These are phyloP conservation scores for Cutaneotrichosporon curvatum DNA, from an alignment of 1,284 basidiomycete genomes.

Conservation along the genomic window DNA sequence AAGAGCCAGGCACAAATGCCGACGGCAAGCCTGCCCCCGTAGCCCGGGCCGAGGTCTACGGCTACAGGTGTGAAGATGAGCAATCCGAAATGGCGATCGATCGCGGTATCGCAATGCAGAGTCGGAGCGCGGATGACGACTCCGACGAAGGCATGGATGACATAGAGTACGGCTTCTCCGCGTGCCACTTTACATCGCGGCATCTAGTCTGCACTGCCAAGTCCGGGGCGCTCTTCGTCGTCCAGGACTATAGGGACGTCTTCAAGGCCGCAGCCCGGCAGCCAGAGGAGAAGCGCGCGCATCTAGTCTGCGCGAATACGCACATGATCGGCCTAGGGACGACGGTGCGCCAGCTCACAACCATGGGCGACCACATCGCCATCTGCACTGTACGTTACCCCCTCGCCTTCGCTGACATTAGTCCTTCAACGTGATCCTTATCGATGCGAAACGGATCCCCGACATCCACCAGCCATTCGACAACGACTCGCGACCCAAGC, in stretches of 20 bases:
- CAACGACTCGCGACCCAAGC: not conserved
- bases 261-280: conserved; percentile 7
- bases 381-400: conserved; percentile 15
- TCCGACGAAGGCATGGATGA: conserved; percentile 5
- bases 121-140: not conserved
- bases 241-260: conserved; percentile 26
- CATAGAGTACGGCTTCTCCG: conserved; percentile 18
- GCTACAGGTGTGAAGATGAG: not conserved
- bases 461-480: not conserved
- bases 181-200: conserved; percentile 29
- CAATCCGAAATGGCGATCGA: conserved; percentile 5
- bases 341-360: conserved; percentile 21
- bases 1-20: not conserved
- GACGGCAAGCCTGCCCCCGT: conserved; percentile 9
- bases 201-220: conserved; percentile 29
- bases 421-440: conserved; percentile 19
- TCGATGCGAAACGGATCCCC: conserved; percentile 23
- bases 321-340: conserved; percentile 19
- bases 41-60: conserved; percentile 3
- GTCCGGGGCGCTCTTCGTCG: conserved; percentile 21
- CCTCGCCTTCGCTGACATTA: not conserved
- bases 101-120: conserved; percentile 6
- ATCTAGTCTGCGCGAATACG: conserved; percentile 13
- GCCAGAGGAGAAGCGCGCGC: conserved; percentile 5
- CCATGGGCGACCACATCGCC: conserved; percentile 25